phyloP scores from a whole-genome alignment of 768 basidiomycete species.

The Tulasnella sp. region DNA sequence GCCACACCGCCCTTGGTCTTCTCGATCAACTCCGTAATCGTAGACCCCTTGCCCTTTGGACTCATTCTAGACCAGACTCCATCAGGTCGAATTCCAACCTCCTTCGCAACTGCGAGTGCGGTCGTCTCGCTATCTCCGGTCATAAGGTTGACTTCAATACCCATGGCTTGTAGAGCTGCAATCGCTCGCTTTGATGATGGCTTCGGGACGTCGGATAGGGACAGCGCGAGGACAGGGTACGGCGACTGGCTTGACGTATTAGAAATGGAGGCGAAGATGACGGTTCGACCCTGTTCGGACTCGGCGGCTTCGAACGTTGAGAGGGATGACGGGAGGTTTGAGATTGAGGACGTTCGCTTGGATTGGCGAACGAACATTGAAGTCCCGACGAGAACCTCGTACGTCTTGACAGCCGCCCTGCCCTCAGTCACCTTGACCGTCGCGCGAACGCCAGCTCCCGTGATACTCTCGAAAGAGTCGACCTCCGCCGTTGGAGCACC shows the following conservation, averaged over 20 bases:
- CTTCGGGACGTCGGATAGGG: conserved; percentile 84
- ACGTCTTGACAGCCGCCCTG: conserved; percentile 36
- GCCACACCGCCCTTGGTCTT: conserved; percentile 71
- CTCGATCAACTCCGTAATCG: conserved; percentile 76
- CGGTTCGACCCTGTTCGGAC: conserved; percentile 67
- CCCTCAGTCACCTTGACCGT: conserved; percentile 50
- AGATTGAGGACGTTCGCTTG: conserved; percentile 38
- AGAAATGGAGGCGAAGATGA: conserved; percentile 77
- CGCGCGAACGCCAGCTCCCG: conserved; percentile 85
- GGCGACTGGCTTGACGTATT: conserved; percentile 43
- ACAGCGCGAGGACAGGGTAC: conserved; percentile 70
- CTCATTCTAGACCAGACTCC: conserved; percentile 90
- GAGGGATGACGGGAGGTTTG: conserved; percentile 55
- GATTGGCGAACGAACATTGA: conserved; percentile 63
- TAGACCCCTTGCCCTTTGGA: conserved; percentile 89
- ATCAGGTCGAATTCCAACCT: conserved; percentile 80
- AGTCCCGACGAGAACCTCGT: conserved; percentile 69
- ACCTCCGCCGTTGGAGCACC: conserved; percentile 55
- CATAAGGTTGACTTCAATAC: conserved; percentile 88
- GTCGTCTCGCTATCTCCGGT: conserved; percentile 89
- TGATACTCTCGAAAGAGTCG: conserved; percentile 76
- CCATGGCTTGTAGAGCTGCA: conserved; percentile 76
- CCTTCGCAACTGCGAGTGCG: conserved; percentile 80
- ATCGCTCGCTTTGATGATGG: conserved; percentile 81
- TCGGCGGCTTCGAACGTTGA: conserved; percentile 66